These are phyloP conservation scores for Acrodontium crateriforme DNA, from an alignment of 2,329 filamentous ascomycete genomes.

Conservation along the genomic window DNA sequence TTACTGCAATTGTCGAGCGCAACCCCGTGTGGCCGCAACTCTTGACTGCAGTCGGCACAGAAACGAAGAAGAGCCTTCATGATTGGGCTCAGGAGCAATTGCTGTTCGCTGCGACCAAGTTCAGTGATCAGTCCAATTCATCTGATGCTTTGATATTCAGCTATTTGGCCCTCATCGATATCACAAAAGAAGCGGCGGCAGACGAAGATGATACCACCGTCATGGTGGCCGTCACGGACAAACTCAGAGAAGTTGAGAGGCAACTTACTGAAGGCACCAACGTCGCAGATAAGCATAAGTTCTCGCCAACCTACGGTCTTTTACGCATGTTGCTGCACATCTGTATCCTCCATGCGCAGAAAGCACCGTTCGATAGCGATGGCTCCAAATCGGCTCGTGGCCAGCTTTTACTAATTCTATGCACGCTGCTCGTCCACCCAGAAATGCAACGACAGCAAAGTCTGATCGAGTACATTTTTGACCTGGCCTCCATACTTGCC, in stretches of 20 bases:
- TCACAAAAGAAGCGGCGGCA: slow-evolving; percentile 10
- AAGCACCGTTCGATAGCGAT: slow-evolving; percentile 16
- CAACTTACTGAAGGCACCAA: slow-evolving; percentile 4
- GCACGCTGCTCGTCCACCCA: slow-evolving; percentile 25
- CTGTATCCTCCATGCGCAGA: slow-evolving; percentile 22
- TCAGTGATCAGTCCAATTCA: slow-evolving; percentile 1
- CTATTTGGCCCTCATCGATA: slow-evolving; percentile 15
- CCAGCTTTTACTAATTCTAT: slow-evolving; percentile 21
- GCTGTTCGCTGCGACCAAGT: slow-evolving; percentile 8
- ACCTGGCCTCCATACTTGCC: slow-evolving; percentile 28
- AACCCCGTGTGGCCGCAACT: slow-evolving; percentile 33
- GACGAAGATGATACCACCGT: slow-evolving; percentile 7
- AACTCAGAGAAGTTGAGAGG: slow-evolving; percentile 11
- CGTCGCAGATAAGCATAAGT: not conserved
- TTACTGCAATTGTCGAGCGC: too few species aligned
- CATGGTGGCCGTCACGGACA: slow-evolving; percentile 12
- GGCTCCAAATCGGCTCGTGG: slow-evolving; percentile 14
- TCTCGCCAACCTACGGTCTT: slow-evolving; percentile 1
- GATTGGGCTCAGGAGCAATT: slow-evolving; percentile 21
- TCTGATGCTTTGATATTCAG: slow-evolving; percentile 5
- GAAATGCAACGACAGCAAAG: slow-evolving; percentile 22
- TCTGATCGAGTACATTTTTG: slow-evolving; percentile 29
- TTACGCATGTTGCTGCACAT: slow-evolving; percentile 26
- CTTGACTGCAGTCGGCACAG: slow-evolving; percentile 23
- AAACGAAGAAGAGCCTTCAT: slow-evolving; percentile 14